Evolutionary conservation across 2,329 filamentous ascomycete species (phyloP).

Genomic region (Tolypocladium tundrense): DNA sequence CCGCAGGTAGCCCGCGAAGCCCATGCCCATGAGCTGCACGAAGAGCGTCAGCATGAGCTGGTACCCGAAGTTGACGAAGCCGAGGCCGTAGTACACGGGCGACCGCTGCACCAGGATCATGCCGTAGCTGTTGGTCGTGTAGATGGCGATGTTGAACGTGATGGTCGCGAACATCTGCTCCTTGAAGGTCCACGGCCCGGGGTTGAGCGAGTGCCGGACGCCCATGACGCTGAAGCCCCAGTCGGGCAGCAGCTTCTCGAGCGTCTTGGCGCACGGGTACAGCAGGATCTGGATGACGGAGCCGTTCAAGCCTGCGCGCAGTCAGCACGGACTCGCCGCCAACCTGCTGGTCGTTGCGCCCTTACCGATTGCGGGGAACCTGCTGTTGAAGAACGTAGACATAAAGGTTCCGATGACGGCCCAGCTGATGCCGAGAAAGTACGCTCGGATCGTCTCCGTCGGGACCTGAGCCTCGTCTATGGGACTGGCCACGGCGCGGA

Average conservation of each 20-base stretch:
- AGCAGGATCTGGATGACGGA: slow-evolving; percentile 34
- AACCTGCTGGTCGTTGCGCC: neutral
- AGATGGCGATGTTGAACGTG: slow-evolving; percentile 43
- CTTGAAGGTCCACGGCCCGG: slow-evolving; percentile 45
- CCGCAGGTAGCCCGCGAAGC: slow-evolving; percentile 38
- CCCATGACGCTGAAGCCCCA: slow-evolving; percentile 33
- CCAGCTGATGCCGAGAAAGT: slow-evolving; percentile 25
- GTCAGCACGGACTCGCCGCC: neutral
- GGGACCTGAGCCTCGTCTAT: slow-evolving; percentile 23
- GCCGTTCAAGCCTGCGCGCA: slow-evolving; percentile 16
- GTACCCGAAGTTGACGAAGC: slow-evolving; percentile 31
- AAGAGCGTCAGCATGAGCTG: slow-evolving; percentile 34
- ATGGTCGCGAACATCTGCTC: slow-evolving; percentile 51
- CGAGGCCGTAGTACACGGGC: slow-evolving; percentile 31
- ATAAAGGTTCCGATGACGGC: slow-evolving; percentile 18
- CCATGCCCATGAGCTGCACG: slow-evolving; percentile 45
- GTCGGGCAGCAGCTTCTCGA: slow-evolving; percentile 32
- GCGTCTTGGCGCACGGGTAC: slow-evolving; percentile 32
- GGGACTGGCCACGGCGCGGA: slow-evolving; percentile 27
- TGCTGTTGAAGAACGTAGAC: slow-evolving; percentile 28
- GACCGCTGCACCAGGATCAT: slow-evolving; percentile 36
- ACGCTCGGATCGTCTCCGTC: slow-evolving; percentile 30
- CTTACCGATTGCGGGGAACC: slow-evolving; percentile 25
- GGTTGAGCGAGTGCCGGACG: slow-evolving; percentile 34
- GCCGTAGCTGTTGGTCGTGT: slow-evolving; percentile 34